phyloP scores from a whole-genome alignment of 371 early-diverging fungal genomes.

The Coemansia sp. region DNA sequence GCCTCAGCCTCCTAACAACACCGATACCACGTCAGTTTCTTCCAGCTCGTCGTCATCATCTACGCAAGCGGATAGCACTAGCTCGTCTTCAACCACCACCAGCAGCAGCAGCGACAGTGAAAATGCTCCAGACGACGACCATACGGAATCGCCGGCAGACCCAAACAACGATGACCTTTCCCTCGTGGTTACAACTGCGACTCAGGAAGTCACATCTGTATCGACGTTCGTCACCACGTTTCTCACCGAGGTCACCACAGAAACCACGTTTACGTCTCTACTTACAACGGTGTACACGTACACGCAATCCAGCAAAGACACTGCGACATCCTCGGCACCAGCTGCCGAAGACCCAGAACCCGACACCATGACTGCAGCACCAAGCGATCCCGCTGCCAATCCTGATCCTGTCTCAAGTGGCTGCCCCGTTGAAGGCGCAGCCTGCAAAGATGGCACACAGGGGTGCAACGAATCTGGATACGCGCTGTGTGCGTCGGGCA shows the following conservation, averaged over 20 bases:
- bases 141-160: background rate
- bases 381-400: background rate
- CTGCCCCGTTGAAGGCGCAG: constrained; percentile 29
- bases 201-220: constrained; percentile 6
- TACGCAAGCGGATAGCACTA: background rate
- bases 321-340: background rate
- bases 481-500: constrained; percentile 20
- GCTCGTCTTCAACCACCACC: background rate
- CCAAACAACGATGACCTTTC: background rate
- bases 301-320: background rate
- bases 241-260: constrained; percentile 4
- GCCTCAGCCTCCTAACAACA: background rate
- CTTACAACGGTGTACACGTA: constrained; percentile 3
- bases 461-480: constrained; percentile 31
- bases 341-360: background rate
- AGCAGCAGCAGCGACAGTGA: background rate
- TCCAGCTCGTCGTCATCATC: too few species aligned
- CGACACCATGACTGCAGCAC: background rate
- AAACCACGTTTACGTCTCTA: background rate
- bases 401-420: background rate
- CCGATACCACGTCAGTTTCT: background rate
- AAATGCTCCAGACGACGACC: background rate
- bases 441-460: constrained; percentile 19
- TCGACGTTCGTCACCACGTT: constrained; percentile 6
- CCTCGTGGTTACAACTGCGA: constrained; percentile 2